Conservation (phyloP, 345 rosid genomes). For the Hibiscus mutabilis region DNA sequence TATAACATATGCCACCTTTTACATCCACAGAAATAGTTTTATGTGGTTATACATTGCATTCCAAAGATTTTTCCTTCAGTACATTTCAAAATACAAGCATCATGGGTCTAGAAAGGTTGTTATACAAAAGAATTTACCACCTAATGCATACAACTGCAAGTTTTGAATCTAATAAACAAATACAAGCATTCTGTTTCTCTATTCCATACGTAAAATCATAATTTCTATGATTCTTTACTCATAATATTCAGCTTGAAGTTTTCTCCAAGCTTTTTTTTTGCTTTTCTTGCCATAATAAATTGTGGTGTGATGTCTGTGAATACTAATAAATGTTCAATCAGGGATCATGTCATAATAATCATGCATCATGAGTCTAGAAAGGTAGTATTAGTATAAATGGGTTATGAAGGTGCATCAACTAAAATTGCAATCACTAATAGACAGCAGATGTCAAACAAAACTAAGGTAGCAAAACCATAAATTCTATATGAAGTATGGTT, state of each 20-base stretch:
- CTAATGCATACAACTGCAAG: not conserved
- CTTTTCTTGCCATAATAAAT: not conserved
- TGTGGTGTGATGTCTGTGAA: not conserved
- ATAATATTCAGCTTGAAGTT: not conserved
- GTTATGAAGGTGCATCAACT: not conserved
- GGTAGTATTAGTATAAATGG: too few species aligned
- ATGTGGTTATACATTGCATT: not conserved
- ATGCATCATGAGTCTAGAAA: not conserved
- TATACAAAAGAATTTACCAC: not conserved
- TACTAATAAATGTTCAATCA: not conserved
- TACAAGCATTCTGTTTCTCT: not conserved
- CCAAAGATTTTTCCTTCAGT: not conserved
- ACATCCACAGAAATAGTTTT: not conserved
- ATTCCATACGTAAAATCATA: not conserved
- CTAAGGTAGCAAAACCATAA: not conserved
- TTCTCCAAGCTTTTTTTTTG: not conserved
- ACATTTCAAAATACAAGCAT: not conserved
- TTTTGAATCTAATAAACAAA: not conserved
- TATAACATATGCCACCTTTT: not conserved
- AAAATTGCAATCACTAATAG: not conserved
- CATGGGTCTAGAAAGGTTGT: too few species aligned
- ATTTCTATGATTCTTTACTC: not conserved
- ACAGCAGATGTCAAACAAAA: not conserved
- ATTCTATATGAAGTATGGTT: not conserved
- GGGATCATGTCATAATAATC: slow-evolving; percentile 5